Evolutionary conservation across 441 rosid genomes (phyloP).

Genomic region (Pelargonium myrrhifolium): DNA sequence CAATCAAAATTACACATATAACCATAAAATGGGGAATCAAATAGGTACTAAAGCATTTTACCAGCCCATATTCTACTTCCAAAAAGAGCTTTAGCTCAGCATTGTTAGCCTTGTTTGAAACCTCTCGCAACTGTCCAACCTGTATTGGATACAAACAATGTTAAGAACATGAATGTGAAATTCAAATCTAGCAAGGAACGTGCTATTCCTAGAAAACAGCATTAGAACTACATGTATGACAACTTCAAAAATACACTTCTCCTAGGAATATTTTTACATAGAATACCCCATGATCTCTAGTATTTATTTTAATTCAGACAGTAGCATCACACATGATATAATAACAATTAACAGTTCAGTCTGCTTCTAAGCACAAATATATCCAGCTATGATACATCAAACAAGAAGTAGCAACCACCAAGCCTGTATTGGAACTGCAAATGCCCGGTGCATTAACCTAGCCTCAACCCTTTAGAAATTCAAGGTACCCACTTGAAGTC

Average conservation of each 20-base stretch:
- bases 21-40: slow-evolving; percentile 2
- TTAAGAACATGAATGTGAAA: neutral
- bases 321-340: neutral
- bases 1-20: slow-evolving; percentile 12
- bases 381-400: neutral
- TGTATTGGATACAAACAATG: slow-evolving; percentile 15
- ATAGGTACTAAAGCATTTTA: slow-evolving; percentile 15
- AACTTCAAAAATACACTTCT: neutral
- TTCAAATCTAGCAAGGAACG: neutral
- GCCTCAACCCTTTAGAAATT: neutral
- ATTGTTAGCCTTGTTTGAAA: slow-evolving; percentile 51
- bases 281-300: neutral
- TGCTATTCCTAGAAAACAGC: neutral
- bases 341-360: neutral
- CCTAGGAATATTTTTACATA: neutral
- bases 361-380: neutral
- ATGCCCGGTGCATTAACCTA: neutral
- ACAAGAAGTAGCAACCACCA: neutral
- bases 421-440: neutral
- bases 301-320: neutral
- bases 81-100: slow-evolving; percentile 66
- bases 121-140: slow-evolving; percentile 72
- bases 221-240: neutral
- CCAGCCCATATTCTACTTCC: slow-evolving; percentile 56
- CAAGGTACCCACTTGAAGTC: neutral